These are phyloP conservation scores for Lotmaria passim DNA, from an alignment of 208 protist genomes.

Conservation along the genomic window DNA sequence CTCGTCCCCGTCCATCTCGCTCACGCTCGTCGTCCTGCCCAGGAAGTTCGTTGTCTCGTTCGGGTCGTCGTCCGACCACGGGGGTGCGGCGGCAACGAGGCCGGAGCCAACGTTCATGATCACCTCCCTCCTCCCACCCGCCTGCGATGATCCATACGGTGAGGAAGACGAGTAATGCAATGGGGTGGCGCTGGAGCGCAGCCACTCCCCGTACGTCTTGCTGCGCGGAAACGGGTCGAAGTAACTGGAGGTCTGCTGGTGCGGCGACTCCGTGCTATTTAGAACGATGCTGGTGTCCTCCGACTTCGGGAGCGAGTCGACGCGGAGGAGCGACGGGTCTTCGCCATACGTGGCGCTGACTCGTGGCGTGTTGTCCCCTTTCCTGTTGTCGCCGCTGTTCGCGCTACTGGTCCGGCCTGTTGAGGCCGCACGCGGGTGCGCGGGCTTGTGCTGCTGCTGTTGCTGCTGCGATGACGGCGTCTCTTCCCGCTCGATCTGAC, in stretches of 20 bases:
- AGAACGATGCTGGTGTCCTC: constrained; percentile 6
- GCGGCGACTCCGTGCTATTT: neutral
- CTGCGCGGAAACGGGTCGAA: constrained; percentile 10
- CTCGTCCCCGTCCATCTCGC: neutral
- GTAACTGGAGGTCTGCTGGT: constrained; percentile 10
- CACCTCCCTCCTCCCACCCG: neutral
- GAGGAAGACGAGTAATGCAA: neutral
- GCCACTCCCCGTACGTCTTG: constrained; percentile 20
- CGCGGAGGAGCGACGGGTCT: constrained; percentile 3
- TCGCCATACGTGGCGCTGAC: neutral
- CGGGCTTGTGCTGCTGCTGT: neutral
- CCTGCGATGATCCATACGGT: neutral
- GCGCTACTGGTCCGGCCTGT: neutral
- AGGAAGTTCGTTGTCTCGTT: constrained; percentile 20
- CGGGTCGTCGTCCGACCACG: constrained; percentile 20
- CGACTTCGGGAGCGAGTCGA: constrained; percentile 12
- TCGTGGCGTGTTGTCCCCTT: neutral
- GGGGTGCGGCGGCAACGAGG: neutral
- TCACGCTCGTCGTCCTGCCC: constrained; percentile 8
- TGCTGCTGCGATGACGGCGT: neutral
- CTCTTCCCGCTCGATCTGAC: neutral
- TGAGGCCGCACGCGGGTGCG: neutral
- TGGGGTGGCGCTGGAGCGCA: constrained; percentile 10
- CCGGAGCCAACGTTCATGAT: neutral
- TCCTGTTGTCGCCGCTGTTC: neutral